A percentile compares a stretch with the other conserved stretches of the same genome.
Evolutionary conservation across 129 eudicot species (phyloP).

Genomic region (Glebionis coronaria): DNA sequence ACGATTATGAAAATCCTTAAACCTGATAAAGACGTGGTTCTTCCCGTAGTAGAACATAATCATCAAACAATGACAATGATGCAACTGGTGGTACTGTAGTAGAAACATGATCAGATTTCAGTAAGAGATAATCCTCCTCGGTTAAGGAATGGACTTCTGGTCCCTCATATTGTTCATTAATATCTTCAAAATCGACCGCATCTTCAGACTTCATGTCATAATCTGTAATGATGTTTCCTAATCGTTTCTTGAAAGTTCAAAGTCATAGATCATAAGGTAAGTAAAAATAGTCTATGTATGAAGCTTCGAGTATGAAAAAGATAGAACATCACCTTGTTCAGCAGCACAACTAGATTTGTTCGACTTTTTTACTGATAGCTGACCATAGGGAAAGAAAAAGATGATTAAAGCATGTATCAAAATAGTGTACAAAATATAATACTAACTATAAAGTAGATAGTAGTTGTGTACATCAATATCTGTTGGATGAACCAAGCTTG

Average conservation of each 20-base stretch:
- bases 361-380: too few relatives aligned
- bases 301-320: too few relatives aligned
- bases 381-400: too few relatives aligned
- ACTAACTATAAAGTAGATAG: too few relatives aligned
- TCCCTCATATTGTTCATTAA: too few relatives aligned
- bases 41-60: slow-evolving; percentile 67
- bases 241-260: background rate
- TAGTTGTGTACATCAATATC: too few relatives aligned
- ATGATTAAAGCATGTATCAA: too few relatives aligned
- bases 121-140: slow-evolving; percentile 84
- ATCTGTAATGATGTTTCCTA: slow-evolving; percentile 38
- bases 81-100: slow-evolving; percentile 40
- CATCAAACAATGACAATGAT: slow-evolving; percentile 68
- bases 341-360: slow-evolving; percentile 58
- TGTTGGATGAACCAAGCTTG: too few relatives aligned
- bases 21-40: slow-evolving; percentile 49
- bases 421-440: too few relatives aligned
- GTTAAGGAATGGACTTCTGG: slow-evolving; percentile 87
- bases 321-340: slow-evolving; percentile 70
- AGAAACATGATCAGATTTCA: too few relatives aligned
- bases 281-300: too few relatives aligned
- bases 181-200: slow-evolving; percentile 95
- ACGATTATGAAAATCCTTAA: slow-evolving; percentile 18
- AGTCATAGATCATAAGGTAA: too few relatives aligned
- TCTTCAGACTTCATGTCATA: slow-evolving; percentile 91